phyloP scores from a whole-genome alignment of 768 basidiomycete species.

The Kwoniella europaea region DNA sequence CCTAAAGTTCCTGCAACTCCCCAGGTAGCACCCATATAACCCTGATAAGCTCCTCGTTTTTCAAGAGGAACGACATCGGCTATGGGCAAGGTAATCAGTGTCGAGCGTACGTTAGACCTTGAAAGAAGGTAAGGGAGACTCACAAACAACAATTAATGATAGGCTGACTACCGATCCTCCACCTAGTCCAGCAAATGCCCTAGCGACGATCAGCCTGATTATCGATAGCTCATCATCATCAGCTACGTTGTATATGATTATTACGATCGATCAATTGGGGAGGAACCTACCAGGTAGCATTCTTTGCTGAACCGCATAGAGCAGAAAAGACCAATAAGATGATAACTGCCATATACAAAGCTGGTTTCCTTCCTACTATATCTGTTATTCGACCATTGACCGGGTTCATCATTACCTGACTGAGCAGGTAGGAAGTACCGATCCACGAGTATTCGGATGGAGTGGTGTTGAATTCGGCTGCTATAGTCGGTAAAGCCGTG shows the following conservation, averaged over 20 bases:
- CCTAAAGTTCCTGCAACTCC: slow-evolving; percentile 74
- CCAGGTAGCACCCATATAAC: slow-evolving; percentile 70
- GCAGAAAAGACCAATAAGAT: slow-evolving; percentile 48
- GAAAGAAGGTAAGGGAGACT: not conserved
- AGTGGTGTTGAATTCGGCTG: slow-evolving; percentile 47
- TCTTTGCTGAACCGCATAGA: slow-evolving; percentile 46
- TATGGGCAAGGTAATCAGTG: slow-evolving; percentile 31
- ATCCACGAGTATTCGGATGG: slow-evolving; percentile 54
- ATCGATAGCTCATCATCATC: too few relatives aligned
- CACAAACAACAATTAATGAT: slow-evolving; percentile 28
- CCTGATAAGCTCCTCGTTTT: slow-evolving; percentile 80
- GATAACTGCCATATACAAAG: slow-evolving; percentile 41
- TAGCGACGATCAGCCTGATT: slow-evolving; percentile 43
- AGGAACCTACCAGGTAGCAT: slow-evolving; percentile 40
- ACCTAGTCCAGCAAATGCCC: slow-evolving; percentile 51
- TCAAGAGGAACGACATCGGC: slow-evolving; percentile 77
- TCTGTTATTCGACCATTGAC: slow-evolving; percentile 53
- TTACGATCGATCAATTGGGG: too few relatives aligned
- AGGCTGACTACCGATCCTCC: slow-evolving; percentile 51
- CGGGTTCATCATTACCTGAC: slow-evolving; percentile 49
- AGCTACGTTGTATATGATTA: too few relatives aligned
- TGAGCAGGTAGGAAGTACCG: slow-evolving; percentile 52
- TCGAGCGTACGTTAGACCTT: not conserved
- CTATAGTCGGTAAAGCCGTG: slow-evolving; percentile 51
- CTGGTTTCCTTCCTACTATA: slow-evolving; percentile 53